phyloP scores from a whole-genome alignment of 2,329 filamentous ascomycete species.

The Trichoderma sp. region DNA sequence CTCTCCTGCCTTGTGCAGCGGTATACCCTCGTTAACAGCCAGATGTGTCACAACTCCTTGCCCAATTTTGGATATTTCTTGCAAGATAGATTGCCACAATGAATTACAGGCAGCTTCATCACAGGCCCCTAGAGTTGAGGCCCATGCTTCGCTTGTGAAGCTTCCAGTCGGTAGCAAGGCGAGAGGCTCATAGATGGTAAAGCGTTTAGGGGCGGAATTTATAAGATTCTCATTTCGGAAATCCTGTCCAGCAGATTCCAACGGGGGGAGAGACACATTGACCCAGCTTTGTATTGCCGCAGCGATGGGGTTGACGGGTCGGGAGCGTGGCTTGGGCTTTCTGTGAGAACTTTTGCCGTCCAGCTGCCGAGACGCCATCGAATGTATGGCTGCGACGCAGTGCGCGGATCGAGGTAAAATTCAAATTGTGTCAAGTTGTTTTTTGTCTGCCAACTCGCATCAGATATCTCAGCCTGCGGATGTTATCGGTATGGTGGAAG shows the following conservation, averaged over 20 bases:
- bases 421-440: neutral
- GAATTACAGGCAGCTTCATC: constrained; percentile 34
- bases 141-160: constrained; percentile 53
- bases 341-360: constrained; percentile 23
- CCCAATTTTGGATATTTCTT: constrained; percentile 48
- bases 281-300: constrained; percentile 41
- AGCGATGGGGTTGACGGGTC: constrained; percentile 40
- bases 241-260: neutral
- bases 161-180: constrained; percentile 62
- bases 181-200: constrained; percentile 65
- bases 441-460: neutral
- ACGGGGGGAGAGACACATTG: constrained; percentile 21
- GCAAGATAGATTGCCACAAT: constrained; percentile 57
- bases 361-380: neutral
- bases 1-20: constrained; percentile 44
- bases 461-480: neutral
- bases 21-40: constrained; percentile 66
- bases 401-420: too few relatives aligned
- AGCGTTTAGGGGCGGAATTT: constrained; percentile 57
- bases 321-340: constrained; percentile 37
- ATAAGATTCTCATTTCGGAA: constrained; percentile 41
- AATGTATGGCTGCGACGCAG: neutral
- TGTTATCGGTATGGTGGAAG: neutral
- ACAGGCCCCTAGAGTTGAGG: constrained; percentile 39
- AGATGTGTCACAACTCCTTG: constrained; percentile 56